Evolutionary conservation across 352 stramenopile genomes (phyloP).

Genomic region (Poterioochromonas sp.): DNA sequence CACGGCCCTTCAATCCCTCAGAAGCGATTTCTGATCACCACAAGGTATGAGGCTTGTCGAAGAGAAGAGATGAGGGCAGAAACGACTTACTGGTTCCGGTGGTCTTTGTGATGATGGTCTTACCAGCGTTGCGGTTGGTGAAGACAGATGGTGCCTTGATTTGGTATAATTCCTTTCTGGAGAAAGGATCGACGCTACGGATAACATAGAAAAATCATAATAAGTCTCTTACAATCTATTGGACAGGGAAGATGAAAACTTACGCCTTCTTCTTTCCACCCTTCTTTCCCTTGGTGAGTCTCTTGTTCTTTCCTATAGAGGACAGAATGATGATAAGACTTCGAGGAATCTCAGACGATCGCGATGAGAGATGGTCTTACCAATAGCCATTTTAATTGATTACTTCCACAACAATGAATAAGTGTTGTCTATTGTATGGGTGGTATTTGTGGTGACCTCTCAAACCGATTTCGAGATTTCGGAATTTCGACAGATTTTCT

Average conservation of each 20-base stretch:
- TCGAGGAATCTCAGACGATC: too few relatives aligned
- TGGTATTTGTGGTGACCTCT: too few relatives aligned
- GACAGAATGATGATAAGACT: too few relatives aligned
- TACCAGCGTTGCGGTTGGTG: slow-evolving; percentile 87
- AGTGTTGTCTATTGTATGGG: too few relatives aligned
- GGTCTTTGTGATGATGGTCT: slow-evolving; percentile 98
- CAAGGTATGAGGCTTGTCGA: not conserved
- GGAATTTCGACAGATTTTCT: too few relatives aligned
- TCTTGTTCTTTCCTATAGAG: slow-evolving; percentile 40
- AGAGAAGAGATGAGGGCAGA: not conserved
- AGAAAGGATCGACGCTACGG: slow-evolving; percentile 85
- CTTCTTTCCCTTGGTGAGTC: slow-evolving; percentile 38
- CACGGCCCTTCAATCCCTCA: slow-evolving; percentile 93
- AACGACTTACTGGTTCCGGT: slow-evolving; percentile 58
- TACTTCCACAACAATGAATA: too few relatives aligned
- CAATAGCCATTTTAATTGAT: too few relatives aligned
- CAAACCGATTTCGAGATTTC: too few relatives aligned
- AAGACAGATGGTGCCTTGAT: slow-evolving; percentile 98
- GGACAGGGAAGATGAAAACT: not conserved
- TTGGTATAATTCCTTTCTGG: slow-evolving; percentile 96
- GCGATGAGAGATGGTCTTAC: too few relatives aligned
- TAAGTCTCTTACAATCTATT: not conserved
- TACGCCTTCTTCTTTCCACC: slow-evolving; percentile 42
- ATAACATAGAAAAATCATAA: not conserved
- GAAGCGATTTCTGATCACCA: slow-evolving; percentile 78